Base-by-base conservation (phyloP, 2,329 filamentous ascomycete species). In the Fusarium newnesense region DNA sequence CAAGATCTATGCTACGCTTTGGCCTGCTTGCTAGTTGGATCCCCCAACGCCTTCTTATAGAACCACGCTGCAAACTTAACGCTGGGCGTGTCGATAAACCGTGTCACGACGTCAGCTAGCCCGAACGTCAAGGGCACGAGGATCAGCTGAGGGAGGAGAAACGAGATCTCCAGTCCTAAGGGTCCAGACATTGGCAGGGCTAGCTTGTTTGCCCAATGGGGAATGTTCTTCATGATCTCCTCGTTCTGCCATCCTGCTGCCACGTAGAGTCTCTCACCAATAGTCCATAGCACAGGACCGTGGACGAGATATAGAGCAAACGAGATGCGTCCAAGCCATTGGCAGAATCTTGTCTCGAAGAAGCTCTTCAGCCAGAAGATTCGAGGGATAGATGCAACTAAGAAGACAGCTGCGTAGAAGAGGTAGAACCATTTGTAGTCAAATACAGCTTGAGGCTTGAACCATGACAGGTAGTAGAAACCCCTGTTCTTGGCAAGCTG, bases 401-500 rank as follows among this genome's bases (percentile, higher is more conserved):
- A 78, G 59, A 91, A 84, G 30, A 84, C 82, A 2, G 90, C 85
- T 2, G 89, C 90, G 83, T 86, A 89, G 77, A 91, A 91, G 6
- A 92, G 84, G 77, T 86, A 92, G 80, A 92, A 92, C 90, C 90
- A 92, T 79, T 92, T 92, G 77, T 85, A 87, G 77, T 92, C 89
- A 73, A 85, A 91, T 16, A 91, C 88, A 3, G 90, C 90, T 76
- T 92, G 89, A 0, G 91, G 90, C 67, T 91, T 92, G 64, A 93
- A 82, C 66, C 85, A 85, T 1, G 89, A 89, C 19, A 91, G 80
- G 71, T 85, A 89, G 70, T 86, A 85, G 90, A 90, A 92, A 5
- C 91, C 90, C 0, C 88, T 86, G 21, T 86, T 89, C 30, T 84
- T 83, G 30, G 83, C 81, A 4, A 93, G 80, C 11, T 86, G 79